phyloP scores from a whole-genome alignment of 2,329 filamentous ascomycete species.

The Trichoderma simmonsii region DNA sequence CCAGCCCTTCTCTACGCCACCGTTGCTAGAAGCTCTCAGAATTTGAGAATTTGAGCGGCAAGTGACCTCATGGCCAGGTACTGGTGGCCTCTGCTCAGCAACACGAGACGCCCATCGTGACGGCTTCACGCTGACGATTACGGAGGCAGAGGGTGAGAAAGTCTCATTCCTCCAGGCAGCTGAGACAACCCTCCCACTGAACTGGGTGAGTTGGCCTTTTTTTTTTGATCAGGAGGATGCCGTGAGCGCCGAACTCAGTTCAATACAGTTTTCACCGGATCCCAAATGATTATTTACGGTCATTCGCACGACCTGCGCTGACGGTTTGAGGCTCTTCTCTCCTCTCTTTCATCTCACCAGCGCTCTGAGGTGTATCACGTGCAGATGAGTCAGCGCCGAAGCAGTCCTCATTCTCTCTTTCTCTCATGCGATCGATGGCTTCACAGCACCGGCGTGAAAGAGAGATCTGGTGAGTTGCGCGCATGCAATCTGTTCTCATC shows the following conservation, averaged over 20 bases:
- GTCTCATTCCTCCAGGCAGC: slow-evolving; percentile 4
- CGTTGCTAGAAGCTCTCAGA: neutral
- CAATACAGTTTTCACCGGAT: neutral
- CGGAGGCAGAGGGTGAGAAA: neutral
- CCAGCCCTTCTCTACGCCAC: neutral
- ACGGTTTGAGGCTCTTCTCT: neutral
- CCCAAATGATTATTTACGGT: slow-evolving; percentile 7
- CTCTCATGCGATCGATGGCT: neutral
- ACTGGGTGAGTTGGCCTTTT: neutral
- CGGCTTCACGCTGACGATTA: neutral
- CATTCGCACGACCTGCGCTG: neutral
- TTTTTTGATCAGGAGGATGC: neutral
- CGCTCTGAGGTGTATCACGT: neutral
- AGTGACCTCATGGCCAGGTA: slow-evolving; percentile 15
- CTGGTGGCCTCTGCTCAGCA: neutral
- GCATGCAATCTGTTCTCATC: neutral
- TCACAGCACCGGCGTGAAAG: neutral
- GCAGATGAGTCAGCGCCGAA: neutral
- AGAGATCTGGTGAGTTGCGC: neutral
- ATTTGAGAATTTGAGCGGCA: slow-evolving; percentile 3
- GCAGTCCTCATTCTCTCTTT: neutral
- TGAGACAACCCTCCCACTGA: neutral
- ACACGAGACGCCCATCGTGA: neutral
- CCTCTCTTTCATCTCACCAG: neutral
- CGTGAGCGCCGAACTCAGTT: neutral